Evolutionary conservation across 148 eudicot genomes (phyloP).

Genomic region (Vaccinium corymbosum): DNA sequence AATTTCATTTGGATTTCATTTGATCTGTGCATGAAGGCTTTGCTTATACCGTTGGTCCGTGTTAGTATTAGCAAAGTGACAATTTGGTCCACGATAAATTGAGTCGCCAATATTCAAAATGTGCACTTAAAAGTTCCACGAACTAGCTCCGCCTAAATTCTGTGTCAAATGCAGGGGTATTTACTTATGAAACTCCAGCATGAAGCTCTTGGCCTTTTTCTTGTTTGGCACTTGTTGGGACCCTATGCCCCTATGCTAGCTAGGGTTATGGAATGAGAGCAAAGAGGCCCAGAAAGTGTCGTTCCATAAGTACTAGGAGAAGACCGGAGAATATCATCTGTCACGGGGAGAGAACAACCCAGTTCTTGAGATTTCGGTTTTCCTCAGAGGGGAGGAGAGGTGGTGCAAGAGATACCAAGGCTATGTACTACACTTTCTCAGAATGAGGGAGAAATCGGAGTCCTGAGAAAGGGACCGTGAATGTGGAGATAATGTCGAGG

Average conservation of each 20-base stretch:
- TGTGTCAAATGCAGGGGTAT: background rate
- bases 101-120: background rate
- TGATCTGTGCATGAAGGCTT: background rate
- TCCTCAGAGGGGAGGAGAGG: background rate
- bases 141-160: background rate
- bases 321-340: background rate
- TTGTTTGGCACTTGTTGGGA: background rate
- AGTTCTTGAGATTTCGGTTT: background rate
- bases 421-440: background rate
- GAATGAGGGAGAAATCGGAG: background rate
- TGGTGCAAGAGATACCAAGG: background rate
- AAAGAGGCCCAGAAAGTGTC: background rate
- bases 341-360: background rate
- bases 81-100: background rate
- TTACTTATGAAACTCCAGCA: background rate
- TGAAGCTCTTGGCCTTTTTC: background rate
- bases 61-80: background rate
- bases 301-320: background rate
- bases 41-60: background rate
- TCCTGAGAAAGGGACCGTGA: background rate
- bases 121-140: background rate
- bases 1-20: no score
- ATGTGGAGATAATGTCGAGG: background rate
- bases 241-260: background rate
- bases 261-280: background rate